A percentile compares a stretch with the other conserved stretches of the same genome.
Evolutionary conservation across 768 basidiomycete genomes (phyloP).

Genomic region (Suillus plorans): DNA sequence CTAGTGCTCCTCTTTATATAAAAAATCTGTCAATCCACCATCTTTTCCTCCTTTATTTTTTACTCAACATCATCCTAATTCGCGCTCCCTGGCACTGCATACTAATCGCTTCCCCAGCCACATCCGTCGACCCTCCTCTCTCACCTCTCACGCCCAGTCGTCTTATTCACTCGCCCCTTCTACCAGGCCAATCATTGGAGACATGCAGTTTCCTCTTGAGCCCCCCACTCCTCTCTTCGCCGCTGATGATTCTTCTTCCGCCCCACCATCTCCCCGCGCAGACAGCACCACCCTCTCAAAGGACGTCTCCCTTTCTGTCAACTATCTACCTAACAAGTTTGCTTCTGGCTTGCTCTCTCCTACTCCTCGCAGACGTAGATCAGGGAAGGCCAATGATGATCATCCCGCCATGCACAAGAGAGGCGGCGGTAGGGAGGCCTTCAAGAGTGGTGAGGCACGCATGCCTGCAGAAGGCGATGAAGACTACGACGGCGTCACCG

Average conservation of each 20-base stretch:
- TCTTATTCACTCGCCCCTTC: conserved; percentile 46
- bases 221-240: conserved; percentile 43
- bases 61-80: background rate
- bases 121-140: conserved; percentile 29
- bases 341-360: conserved; percentile 46
- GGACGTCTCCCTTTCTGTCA: conserved; percentile 51
- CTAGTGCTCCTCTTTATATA: background rate
- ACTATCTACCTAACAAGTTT: conserved; percentile 80
- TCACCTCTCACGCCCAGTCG: conserved; percentile 38
- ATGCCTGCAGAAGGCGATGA: conserved; percentile 55
- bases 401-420: conserved; percentile 47
- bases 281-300: conserved; percentile 1
- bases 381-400: conserved; percentile 29
- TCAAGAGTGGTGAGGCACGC: conserved; percentile 48
- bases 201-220: conserved; percentile 35
- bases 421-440: conserved; percentile 73
- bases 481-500: conserved; percentile 47
- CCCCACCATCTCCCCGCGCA: conserved; percentile 17
- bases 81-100: background rate
- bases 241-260: conserved; percentile 15
- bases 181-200: conserved; percentile 47
- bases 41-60: background rate
- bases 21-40: background rate
- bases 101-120: conserved; percentile 3
- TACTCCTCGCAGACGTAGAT: conserved; percentile 35